Conservation (phyloP, 768 basidiomycete genomes). For the Macrolepiota albuminosa region DNA sequence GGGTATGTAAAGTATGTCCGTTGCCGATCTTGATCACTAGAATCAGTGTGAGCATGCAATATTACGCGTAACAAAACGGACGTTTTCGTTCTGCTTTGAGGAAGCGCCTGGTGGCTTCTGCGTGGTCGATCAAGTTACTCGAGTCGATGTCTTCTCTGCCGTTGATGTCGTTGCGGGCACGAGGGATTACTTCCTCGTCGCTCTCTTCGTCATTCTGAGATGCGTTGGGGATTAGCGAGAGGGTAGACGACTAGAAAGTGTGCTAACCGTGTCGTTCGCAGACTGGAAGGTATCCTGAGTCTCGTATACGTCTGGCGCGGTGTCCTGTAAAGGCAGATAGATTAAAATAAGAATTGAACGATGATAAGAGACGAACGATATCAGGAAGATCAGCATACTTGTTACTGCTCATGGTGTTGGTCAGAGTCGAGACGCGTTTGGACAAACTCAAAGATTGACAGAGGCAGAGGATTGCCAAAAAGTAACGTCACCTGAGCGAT, state of each 20-base stretch:
- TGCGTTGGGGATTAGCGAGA: constrained; percentile 6
- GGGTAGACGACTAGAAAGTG: constrained; percentile 6
- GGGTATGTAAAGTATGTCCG: constrained; percentile 67
- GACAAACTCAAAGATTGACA: fast-evolving
- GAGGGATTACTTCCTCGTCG: constrained; percentile 57
- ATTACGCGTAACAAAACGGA: constrained; percentile 29
- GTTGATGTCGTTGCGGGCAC: constrained; percentile 34
- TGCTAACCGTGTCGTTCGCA: constrained; percentile 45
- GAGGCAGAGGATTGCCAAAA: constrained; percentile 13
- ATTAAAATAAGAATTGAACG: background rate
- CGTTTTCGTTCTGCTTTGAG: constrained; percentile 63
- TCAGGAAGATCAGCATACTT: constrained; percentile 92
- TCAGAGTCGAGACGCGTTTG: background rate
- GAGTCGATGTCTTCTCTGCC: constrained; percentile 67
- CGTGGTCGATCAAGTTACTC: constrained; percentile 55
- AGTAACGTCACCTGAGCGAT: constrained; percentile 46
- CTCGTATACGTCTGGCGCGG: constrained; percentile 89
- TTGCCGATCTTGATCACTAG: constrained; percentile 33
- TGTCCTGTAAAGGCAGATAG: constrained; percentile 51
- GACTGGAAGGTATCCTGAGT: constrained; percentile 73
- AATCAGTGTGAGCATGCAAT: background rate
- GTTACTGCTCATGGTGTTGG: constrained; percentile 47
- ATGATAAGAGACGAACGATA: constrained; percentile 54
- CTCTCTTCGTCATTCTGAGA: constrained; percentile 56
- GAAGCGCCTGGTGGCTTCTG: constrained; percentile 69